Evolutionary conservation across 108 stramenopile species (phyloP).

Genomic region (Skeletonema costatum): DNA sequence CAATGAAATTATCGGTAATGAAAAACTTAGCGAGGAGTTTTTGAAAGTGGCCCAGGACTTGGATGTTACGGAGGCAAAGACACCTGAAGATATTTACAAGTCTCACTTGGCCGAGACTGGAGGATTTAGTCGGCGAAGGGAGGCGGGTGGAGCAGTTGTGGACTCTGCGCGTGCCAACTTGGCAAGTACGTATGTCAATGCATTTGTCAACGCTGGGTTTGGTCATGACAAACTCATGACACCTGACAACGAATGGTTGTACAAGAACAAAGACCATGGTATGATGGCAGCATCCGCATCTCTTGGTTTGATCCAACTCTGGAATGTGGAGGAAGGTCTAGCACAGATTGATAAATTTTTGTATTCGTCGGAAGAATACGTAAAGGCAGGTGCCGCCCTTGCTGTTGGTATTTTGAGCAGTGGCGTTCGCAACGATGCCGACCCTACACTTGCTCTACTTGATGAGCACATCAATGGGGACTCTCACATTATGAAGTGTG

Average conservation of each 20-base stretch:
- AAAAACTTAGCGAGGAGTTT: conserved; percentile 88
- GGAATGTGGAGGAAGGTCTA: conserved; percentile 99
- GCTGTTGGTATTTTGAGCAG: conserved; percentile 95
- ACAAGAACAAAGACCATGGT: conserved; percentile 99
- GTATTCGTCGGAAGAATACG: conserved; percentile 93
- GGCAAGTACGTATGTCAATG: conserved; percentile 98
- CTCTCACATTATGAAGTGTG: conserved; percentile 86
- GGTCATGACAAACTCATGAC: conserved; percentile 95
- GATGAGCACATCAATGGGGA: conserved; percentile 91
- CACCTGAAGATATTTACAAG: conserved; percentile 99
- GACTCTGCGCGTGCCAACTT: conserved; percentile 98
- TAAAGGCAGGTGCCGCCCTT: conserved; percentile 98
- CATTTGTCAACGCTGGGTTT: conserved; percentile 98
- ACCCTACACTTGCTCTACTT: conserved; percentile 95
- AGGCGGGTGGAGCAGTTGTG: conserved; percentile 81
- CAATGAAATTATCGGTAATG: conserved; percentile 95
- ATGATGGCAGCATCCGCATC: conserved; percentile 98
- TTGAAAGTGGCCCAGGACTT: conserved; percentile 89
- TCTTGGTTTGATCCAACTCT: conserved; percentile 93
- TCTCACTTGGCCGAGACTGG: conserved; percentile 96
- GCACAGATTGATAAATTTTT: conserved; percentile 98
- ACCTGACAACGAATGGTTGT: conserved; percentile 91
- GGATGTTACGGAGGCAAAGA: conserved; percentile 96
- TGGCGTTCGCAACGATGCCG: conserved; percentile 96
- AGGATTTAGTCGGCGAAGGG: conserved; percentile 86